Base-by-base conservation (phyloP, 2,329 filamentous ascomycete species). In the Trichoderma asperellum region DNA sequence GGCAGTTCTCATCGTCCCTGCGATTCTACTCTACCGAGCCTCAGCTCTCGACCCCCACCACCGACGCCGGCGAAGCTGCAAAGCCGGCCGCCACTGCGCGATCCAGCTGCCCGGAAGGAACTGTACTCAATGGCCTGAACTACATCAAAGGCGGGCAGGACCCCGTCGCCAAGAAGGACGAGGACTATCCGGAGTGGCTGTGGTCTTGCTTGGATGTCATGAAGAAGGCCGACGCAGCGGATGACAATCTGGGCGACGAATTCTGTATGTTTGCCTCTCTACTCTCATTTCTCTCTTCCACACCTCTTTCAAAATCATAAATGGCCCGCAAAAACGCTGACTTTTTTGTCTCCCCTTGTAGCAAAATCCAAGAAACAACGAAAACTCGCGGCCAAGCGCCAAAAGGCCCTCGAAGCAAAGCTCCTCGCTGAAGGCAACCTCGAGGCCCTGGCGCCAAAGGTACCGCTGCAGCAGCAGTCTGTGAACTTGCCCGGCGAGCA, bases 291-390 rank as follows among this genome's bases (percentile, higher is more conserved):
- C 49, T 29, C 35, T 24, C 24, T 24, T 24, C 3, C 3, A 24
- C 24, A 24, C 24, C 2, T 24, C 3, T 24, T 24, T 24, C 24
- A 24, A 24, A 24, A 3, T 24, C n/a, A 24, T 24, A 24, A 3
- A 24, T 2, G 24, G 3, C 3, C 3, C 24, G 24, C 24, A 3
- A 24, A 24, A 52, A 53, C 5, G 49, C 29, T 64, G 68, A 68
- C 18, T 37, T 14, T 14, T 24, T 24, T 24, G 56, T 14, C 24
- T 37, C 32, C 1, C 3, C 16, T 16, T 35, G 70, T 71, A 94
- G 91, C 92, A 70, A 96, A 96, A 87, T 94, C 91, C 34, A 94
- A 93, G 80, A 95, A 94, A 78, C 89, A 93, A 79, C 89, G 92
- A 70, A 86, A 88, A 68, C 78, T 91, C 68, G 92, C 92, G 10